These are phyloP conservation scores for Xerocomellus chrysenteron DNA, from an alignment of 768 basidiomycete species.

Conservation along the genomic window DNA sequence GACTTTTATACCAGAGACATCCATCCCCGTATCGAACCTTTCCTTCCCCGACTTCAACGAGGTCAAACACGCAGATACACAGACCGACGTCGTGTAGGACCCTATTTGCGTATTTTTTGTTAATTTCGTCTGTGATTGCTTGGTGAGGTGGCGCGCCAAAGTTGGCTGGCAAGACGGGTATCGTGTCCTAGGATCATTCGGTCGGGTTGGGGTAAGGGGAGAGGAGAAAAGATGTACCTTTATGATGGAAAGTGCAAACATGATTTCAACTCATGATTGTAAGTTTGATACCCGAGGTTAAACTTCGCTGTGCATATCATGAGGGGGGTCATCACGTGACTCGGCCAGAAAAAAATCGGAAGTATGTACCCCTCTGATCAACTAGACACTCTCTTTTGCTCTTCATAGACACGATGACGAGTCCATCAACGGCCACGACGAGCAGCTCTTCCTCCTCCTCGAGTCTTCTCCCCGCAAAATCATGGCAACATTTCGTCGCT, in stretches of 20 bases:
- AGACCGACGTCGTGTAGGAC: slow-evolving; percentile 90
- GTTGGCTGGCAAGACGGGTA: slow-evolving; percentile 84
- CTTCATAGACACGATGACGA: slow-evolving; percentile 16
- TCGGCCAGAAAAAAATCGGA: not conserved
- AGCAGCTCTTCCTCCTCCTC: slow-evolving; percentile 35
- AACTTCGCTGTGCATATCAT: not conserved
- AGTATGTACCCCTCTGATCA: not conserved
- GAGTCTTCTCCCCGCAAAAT: slow-evolving; percentile 60
- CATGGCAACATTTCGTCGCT: slow-evolving; percentile 82
- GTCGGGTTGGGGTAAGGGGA: not conserved
- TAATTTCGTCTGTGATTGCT: slow-evolving; percentile 81
- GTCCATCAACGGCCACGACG: not conserved
- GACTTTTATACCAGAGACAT: slow-evolving; percentile 91
- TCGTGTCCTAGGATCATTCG: slow-evolving; percentile 67
- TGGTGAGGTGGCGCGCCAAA: slow-evolving; percentile 77
- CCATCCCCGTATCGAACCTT: slow-evolving; percentile 95
- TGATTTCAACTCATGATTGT: slow-evolving; percentile 10
- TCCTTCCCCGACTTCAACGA: slow-evolving; percentile 84
- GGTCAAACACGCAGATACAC: slow-evolving; percentile 87
- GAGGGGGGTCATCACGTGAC: slow-evolving; percentile 17
- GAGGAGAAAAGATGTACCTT: slow-evolving; percentile 29
- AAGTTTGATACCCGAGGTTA: not conserved
- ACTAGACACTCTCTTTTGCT: not conserved
- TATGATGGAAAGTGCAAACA: slow-evolving; percentile 49
- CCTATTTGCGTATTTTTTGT: slow-evolving; percentile 94